Evolutionary conservation across 352 stramenopile genomes (phyloP).

Genomic region (Phytopythium boreale): DNA sequence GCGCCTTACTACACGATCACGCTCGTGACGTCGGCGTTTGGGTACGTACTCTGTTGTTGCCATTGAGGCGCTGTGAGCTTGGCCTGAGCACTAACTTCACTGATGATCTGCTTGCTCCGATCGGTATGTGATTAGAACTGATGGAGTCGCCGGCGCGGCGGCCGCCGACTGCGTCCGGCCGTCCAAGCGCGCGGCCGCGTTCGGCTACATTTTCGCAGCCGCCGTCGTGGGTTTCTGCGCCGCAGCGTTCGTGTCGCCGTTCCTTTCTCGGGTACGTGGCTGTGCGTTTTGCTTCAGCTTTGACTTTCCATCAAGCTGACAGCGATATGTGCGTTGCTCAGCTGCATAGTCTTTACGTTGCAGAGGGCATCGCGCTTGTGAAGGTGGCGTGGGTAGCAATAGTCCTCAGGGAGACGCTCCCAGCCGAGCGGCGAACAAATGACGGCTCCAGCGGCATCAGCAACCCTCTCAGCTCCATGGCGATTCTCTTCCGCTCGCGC

Average conservation of each 20-base stretch:
- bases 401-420: conserved; percentile 56
- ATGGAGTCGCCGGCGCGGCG: conserved; percentile 50
- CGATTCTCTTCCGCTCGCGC: conserved; percentile 58
- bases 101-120: background rate
- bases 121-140: conserved; percentile 23
- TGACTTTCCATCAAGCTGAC: conserved; percentile 38
- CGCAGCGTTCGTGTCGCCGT: conserved; percentile 38
- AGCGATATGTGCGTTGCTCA: conserved; percentile 12
- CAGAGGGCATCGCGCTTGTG: conserved; percentile 34
- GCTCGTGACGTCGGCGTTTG: conserved; percentile 51
- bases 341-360: conserved; percentile 42
- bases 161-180: conserved; percentile 56
- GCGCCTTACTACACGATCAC: conserved; percentile 60
- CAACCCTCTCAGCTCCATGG: conserved; percentile 56
- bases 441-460: conserved; percentile 24
- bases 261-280: conserved; percentile 46
- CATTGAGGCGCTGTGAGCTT: background rate
- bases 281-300: background rate
- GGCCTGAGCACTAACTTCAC: background rate
- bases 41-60: too few relatives aligned
- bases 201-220: conserved; percentile 58
- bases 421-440: conserved; percentile 18
- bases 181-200: conserved; percentile 47
- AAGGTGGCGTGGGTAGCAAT: conserved; percentile 51
- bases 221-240: conserved; percentile 53